Conservation (phyloP, 306 rosid species). For the Lithocarpus polystachyus region DNA sequence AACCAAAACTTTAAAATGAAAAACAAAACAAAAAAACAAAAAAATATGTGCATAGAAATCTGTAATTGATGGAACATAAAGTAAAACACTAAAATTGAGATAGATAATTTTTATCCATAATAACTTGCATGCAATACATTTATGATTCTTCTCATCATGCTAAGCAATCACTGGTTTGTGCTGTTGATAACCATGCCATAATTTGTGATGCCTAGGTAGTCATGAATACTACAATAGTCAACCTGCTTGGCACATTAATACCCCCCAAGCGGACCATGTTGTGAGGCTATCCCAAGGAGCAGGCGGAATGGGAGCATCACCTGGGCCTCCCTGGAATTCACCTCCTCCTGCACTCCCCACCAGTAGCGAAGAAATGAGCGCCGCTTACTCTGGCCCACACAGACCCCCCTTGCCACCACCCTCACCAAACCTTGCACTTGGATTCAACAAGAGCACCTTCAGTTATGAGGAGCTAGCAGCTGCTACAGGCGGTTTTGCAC, state of each 20-base stretch:
- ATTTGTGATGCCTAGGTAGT: slow-evolving; percentile 7
- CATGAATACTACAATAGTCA: slow-evolving; percentile 40
- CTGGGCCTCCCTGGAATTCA: slow-evolving; percentile 49
- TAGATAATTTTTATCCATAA: no score
- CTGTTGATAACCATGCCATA: no score
- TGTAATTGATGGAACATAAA: no score
- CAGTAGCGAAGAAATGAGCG: slow-evolving; percentile 47
- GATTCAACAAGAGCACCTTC: slow-evolving; percentile 73
- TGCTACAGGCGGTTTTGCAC: slow-evolving; percentile 58
- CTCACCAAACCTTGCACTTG: slow-evolving; percentile 51
- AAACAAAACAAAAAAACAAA: no score
- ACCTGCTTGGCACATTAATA: slow-evolving; percentile 35
- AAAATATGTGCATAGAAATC: no score
- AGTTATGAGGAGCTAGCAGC: slow-evolving; percentile 67
- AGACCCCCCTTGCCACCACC: slow-evolving; percentile 68
- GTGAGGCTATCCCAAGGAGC: slow-evolving; percentile 44
- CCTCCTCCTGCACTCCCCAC: slow-evolving; percentile 27
- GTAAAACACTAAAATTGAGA: no score
- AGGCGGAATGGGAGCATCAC: slow-evolving; percentile 29
- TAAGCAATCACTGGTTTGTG: no score
- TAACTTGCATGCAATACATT: no score
- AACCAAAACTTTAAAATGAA: no score
- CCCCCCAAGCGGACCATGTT: slow-evolving; percentile 45
- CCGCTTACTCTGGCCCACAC: slow-evolving; percentile 33
- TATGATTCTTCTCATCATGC: no score